phyloP scores from a whole-genome alignment of 148 eudicot species.

The Rhododendron ovatum region DNA sequence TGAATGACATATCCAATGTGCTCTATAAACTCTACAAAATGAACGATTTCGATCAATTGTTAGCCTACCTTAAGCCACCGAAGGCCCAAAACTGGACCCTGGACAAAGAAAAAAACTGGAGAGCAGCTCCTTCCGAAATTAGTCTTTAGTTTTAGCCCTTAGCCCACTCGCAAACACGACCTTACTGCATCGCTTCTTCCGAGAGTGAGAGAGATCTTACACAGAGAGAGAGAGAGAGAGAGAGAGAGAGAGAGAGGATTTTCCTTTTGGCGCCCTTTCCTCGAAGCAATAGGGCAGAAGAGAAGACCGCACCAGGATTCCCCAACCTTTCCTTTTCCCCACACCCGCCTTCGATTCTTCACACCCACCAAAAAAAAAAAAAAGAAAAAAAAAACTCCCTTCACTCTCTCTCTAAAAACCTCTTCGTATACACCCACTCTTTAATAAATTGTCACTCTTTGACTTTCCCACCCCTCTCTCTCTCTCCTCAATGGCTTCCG shows the following conservation, averaged over 20 bases:
- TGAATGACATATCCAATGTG: too few species aligned
- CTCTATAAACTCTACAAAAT: too few species aligned
- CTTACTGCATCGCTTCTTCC: not conserved
- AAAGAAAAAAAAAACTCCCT: not conserved
- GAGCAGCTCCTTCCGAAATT: too few species aligned
- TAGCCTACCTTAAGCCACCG: too few species aligned
- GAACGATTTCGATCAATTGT: too few species aligned
- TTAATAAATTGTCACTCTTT: not conserved
- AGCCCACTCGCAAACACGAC: not conserved
- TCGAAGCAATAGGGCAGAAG: not conserved
- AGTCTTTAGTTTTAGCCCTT: too few species aligned
- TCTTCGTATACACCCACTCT: not conserved
- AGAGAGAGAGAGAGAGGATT: not conserved
- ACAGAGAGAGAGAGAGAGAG: not conserved
- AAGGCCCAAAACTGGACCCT: too few species aligned
- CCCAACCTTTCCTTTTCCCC: not conserved
- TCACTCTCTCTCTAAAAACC: not conserved
- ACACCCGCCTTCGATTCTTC: constrained; percentile 6
- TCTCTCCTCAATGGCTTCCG: constrained; percentile 45
- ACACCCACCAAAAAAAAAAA: not conserved
- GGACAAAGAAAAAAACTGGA: too few species aligned
- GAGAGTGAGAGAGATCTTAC: not conserved
- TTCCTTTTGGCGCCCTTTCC: constrained; percentile 34
- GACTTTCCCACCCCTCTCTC: not conserved
- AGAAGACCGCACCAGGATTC: constrained; percentile 16